Evolutionary conservation across 2,329 filamentous ascomycete genomes (phyloP), one percentile per base, ranked within the genome.

Genomic region (Albophoma yamanashiensis): DNA sequence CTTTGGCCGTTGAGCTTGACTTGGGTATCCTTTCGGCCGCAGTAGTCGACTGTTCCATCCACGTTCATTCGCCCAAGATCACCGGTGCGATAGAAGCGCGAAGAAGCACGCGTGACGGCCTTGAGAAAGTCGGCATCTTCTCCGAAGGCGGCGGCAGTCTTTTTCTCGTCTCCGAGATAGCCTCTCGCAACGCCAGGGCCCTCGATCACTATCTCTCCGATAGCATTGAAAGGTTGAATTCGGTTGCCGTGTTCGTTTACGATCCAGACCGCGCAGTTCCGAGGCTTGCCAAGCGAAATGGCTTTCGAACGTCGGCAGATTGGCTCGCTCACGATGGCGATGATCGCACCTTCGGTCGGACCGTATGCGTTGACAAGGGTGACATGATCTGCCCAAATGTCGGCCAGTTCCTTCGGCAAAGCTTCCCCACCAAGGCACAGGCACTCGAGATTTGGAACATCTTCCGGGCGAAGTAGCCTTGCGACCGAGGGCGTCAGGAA

Each of bases 321-420:
- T 15, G 58, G 53, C 7, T 55, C 50, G 39, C 52, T 53, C 12
- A 58, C 17, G 3, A 63, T 53, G 4, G 62, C 56, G 20, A 64
- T 66, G 0, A 69, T 20, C 0, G 64, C 60, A 1, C 60, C 62
- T 31, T 68, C 67, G 0, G 67, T 63, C 8, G 67, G 67, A 0
- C 67, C 67, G 14, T 67, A 68, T 6, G 64, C 67, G 12, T 68
- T 68, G 0, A 67, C 62, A 20, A 68, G 5, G 15, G 61, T 47
- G 7, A 67, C 58, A 15, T 58, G 62, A n/a, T 58, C 59, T 22
- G 56, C 61, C 67, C 67, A 68, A 1, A 31, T 58, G 20, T 57
- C 57, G 4, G 66, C 58, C 0, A 63, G 62, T 3, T 68, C 67
- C 0, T 59, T 31, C 0, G 64, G 59, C 15, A 68, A 50, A 4